Percentiles rank a stretch among this genome's conserved stretches.
These are phyloP conservation scores for Fusarium brevicatenulatum DNA, from an alignment of 2,329 filamentous ascomycete genomes.

Conservation along the genomic window DNA sequence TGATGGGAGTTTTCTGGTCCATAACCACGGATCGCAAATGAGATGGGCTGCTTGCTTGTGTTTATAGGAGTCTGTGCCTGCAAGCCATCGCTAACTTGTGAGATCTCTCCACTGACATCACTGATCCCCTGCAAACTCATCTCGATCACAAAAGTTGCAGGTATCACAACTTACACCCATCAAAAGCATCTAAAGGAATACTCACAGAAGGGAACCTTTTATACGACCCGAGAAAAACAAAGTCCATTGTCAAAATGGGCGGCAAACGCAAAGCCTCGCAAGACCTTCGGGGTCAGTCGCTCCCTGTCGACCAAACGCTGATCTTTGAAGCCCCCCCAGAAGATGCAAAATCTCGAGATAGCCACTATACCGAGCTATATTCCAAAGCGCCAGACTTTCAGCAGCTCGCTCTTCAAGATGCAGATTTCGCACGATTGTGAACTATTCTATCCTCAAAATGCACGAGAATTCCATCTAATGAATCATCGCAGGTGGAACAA, in stretches of 20 bases:
- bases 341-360: slow-evolving; percentile 35
- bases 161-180: slow-evolving; percentile 1
- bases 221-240: not conserved
- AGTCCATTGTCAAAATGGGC: slow-evolving; percentile 14
- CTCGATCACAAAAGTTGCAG: not conserved
- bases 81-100: slow-evolving; percentile 4
- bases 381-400: slow-evolving; percentile 55
- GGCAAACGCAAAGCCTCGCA: slow-evolving; percentile 38
- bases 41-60: not conserved
- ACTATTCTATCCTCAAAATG: not conserved
- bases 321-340: not conserved
- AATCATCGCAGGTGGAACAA: slow-evolving; percentile 32
- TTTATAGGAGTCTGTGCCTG: not conserved
- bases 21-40: not conserved
- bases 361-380: slow-evolving; percentile 55
- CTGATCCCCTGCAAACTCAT: not conserved
- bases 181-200: not conserved
- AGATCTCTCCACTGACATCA: slow-evolving; percentile 1
- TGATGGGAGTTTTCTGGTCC: not conserved
- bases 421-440: slow-evolving; percentile 56
- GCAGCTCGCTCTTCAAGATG: slow-evolving; percentile 54
- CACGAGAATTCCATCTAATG: not conserved
- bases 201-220: not conserved
- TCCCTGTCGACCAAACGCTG: not conserved
- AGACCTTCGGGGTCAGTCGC: slow-evolving; percentile 1